Evolutionary conservation across 192 early-diverging fungal genomes (phyloP).

Genomic region (Lunasporangiospora selenospora): DNA sequence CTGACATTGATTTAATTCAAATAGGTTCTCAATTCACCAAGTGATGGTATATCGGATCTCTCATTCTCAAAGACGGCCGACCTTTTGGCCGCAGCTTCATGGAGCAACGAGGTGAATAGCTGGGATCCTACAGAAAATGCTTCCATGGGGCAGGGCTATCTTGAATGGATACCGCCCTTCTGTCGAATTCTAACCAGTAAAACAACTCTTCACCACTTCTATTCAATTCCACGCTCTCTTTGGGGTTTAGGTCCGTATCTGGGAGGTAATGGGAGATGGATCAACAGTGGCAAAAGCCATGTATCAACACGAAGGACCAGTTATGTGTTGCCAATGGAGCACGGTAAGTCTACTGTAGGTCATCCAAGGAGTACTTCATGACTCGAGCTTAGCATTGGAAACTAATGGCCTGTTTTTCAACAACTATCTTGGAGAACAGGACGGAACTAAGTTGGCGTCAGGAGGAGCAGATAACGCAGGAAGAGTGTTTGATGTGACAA

Average conservation of each 20-base stretch:
- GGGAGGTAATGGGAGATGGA: conserved; percentile 87
- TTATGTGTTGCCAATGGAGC: conserved; percentile 84
- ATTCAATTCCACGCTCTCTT: too few relatives aligned
- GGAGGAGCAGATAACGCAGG: conserved; percentile 92
- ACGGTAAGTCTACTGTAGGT: too few relatives aligned
- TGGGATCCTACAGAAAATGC: too few relatives aligned
- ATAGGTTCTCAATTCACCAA: conserved; percentile 70
- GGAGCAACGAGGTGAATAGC: conserved; percentile 84
- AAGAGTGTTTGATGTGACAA: conserved; percentile 82
- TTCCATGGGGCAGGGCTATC: too few relatives aligned
- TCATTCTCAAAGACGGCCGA: conserved; percentile 84
- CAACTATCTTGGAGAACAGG: conserved; percentile 56
- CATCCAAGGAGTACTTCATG: too few relatives aligned
- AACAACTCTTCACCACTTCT: too few relatives aligned
- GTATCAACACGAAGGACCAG: conserved; percentile 87
- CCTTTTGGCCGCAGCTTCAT: conserved; percentile 85
- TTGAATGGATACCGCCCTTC: too few relatives aligned
- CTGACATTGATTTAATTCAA: too few relatives aligned
- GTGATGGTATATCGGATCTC: conserved; percentile 81
- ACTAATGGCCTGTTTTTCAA: too few relatives aligned
- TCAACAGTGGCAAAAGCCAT: conserved; percentile 80
- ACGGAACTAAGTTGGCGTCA: conserved; percentile 89
- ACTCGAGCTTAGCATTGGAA: too few relatives aligned
- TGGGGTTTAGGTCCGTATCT: conserved; percentile 83
- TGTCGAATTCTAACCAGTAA: too few relatives aligned